Evolutionary conservation across 108 stramenopile genomes (phyloP).

Genomic region (Discostella stelligeroides): DNA sequence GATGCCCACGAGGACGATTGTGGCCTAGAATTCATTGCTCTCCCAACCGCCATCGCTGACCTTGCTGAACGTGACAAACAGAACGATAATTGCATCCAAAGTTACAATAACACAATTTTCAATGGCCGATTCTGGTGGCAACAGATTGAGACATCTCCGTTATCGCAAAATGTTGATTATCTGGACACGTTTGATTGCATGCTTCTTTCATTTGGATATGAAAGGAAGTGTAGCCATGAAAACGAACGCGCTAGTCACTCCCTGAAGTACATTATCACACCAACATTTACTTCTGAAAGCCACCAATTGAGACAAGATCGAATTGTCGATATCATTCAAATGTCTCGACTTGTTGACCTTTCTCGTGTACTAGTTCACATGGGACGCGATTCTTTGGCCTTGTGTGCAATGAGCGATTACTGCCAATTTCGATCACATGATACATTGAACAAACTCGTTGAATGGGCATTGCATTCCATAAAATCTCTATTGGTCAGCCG

Average conservation of each 20-base stretch:
- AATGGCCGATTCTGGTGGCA: slow-evolving; percentile 40
- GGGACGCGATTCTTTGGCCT: slow-evolving; percentile 38
- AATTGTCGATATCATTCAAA: slow-evolving; percentile 8
- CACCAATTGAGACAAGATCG: neutral
- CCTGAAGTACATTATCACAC: neutral
- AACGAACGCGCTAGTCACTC: neutral
- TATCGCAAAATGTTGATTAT: neutral
- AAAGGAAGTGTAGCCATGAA: neutral
- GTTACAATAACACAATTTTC: slow-evolving; percentile 9
- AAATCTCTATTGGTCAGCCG: slow-evolving; percentile 10
- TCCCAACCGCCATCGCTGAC: slow-evolving; percentile 10
- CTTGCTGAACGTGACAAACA: neutral
- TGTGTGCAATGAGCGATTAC: slow-evolving; percentile 6
- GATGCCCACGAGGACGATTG: neutral
- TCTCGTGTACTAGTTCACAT: slow-evolving; percentile 38
- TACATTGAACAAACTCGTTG: slow-evolving; percentile 4
- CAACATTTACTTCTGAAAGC: neutral
- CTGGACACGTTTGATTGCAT: slow-evolving; percentile 12
- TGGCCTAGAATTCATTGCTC: slow-evolving; percentile 24
- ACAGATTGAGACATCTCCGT: neutral
- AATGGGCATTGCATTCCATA: slow-evolving; percentile 2
- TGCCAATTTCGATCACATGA: slow-evolving; percentile 2
- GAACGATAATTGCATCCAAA: slow-evolving; percentile 2
- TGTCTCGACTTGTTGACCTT: slow-evolving; percentile 35
- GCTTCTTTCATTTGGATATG: slow-evolving; percentile 34